Evolutionary conservation across 768 basidiomycete genomes (phyloP).

Genomic region (Termitomyces sp.): DNA sequence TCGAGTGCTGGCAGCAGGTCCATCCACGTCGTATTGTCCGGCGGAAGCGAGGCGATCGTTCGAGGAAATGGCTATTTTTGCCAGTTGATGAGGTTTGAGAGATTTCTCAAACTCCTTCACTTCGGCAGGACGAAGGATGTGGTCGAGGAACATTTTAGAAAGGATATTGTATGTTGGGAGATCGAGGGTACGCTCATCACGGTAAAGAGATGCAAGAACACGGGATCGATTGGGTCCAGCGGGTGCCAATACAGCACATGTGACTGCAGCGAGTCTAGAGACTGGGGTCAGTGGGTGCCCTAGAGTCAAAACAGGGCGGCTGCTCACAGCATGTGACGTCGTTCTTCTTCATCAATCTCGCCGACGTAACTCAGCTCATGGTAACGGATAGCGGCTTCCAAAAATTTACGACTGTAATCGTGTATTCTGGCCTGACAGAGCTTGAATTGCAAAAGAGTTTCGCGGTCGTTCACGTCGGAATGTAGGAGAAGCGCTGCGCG

Average conservation of each 20-base stretch:
- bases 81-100: constrained; percentile 90
- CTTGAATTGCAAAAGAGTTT: constrained; percentile 81
- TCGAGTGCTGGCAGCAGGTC: constrained; percentile 65
- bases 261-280: constrained; percentile 81
- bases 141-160: constrained; percentile 97
- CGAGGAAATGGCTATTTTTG: constrained; percentile 81
- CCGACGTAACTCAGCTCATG: constrained; percentile 92
- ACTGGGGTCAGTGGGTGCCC: neutral
- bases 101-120: constrained; percentile 86
- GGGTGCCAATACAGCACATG: constrained; percentile 94
- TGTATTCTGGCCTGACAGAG: constrained; percentile 92
- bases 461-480: constrained; percentile 65
- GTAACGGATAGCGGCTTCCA: constrained; percentile 91
- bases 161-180: constrained; percentile 87
- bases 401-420: constrained; percentile 88
- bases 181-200: constrained; percentile 85
- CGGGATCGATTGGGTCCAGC: constrained; percentile 96
- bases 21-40: constrained; percentile 54
- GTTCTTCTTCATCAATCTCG: constrained; percentile 92
- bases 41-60: constrained; percentile 77
- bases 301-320: constrained; percentile 2
- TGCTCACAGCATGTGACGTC: constrained; percentile 83
- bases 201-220: constrained; percentile 85
- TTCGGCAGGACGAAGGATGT: constrained; percentile 88
- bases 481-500: constrained; percentile 90